Evolutionary conservation across 768 basidiomycete species (phyloP), one percentile per base, ranked within the genome.

Genomic region (Suillus decipiens): DNA sequence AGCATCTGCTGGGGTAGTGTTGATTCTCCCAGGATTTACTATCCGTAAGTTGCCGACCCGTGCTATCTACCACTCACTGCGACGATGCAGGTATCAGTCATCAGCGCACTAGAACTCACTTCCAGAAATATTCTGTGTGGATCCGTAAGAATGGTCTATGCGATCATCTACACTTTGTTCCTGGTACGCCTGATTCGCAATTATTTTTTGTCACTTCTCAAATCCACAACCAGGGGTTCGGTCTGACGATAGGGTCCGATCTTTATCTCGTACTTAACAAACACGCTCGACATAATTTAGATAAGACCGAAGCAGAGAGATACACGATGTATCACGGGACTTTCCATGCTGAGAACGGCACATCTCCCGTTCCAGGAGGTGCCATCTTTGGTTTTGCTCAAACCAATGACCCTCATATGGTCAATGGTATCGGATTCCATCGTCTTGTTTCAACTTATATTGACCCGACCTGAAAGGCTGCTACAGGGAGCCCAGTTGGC

Each of bases 11-110:
- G 93, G 93, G 2, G 90, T 96, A 10, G 91, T 95, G n/a, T 82
- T 93, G 54, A 93, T 96, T 66, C 84, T 96, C 15, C 94, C 94
- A 10, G 94, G 93, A 34, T 95, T 92, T 70, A 90, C 90, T 14
- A 83, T 93, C 61, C 77, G 92, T 92, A 71, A 76, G 90, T 77
- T 55, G 34, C n/a, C 64, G 22, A 54, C n/a, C 12, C 57, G 34
- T 28, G 15, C 47, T 57, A 53, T 43, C 39, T 61, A 41, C 63
- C 60, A 36, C 58, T 60, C 37, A 61, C 48, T 19, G 28, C 24
- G 57, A 45, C 33, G 43, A 53, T 53, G 5, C 19, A 53, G 51
- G 1, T 34, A 36, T 5, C 62, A 91, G 92, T 93, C 67, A 89
- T 87, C 60, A 88, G 89, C 62, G 87, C 92, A 8, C 78, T 94